Evolutionary conservation across 1,139 yeast genomes (phyloP).

Genomic region (Groenewaldozyma auringiensis): DNA sequence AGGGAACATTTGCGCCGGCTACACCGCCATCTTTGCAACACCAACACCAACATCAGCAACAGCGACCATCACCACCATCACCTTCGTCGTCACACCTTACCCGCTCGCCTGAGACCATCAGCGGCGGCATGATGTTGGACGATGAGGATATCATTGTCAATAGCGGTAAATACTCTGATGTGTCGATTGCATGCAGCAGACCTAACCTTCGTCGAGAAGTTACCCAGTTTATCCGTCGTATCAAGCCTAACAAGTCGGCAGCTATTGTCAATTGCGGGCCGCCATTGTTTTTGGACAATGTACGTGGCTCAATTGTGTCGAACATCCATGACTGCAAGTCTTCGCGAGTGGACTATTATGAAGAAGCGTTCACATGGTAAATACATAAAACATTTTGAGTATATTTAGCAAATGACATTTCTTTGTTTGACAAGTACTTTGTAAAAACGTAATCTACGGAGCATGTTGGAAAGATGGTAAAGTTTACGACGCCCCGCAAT

Average conservation of each 20-base stretch:
- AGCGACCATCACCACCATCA: neutral
- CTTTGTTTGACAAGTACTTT: too few relatives aligned
- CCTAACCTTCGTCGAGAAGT: conserved; percentile 39
- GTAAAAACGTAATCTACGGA: too few relatives aligned
- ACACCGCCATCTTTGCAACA: neutral
- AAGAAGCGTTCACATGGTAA: conserved; percentile 34
- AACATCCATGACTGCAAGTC: conserved; percentile 21
- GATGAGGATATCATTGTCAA: neutral
- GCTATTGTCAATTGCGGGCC: conserved; percentile 42
- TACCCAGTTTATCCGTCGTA: conserved; percentile 29
- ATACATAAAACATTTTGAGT: too few relatives aligned
- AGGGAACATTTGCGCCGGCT: neutral
- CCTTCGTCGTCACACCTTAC: too few relatives aligned
- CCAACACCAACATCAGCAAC: neutral
- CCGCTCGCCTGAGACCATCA: too few relatives aligned
- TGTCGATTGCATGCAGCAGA: conserved; percentile 31
- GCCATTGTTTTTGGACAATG: conserved; percentile 32
- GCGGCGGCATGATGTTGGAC: neutral
- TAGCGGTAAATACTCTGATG: neutral
- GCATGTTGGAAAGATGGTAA: too few relatives aligned
- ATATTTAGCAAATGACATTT: too few relatives aligned
- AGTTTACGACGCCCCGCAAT: too few relatives aligned
- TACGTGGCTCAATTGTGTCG: conserved; percentile 29
- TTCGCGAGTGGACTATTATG: conserved; percentile 29
- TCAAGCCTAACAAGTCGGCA: conserved; percentile 27